A percentile compares a stretch with the other conserved stretches of the same genome.
Evolutionary conservation across 768 basidiomycete species (phyloP).

Genomic region (Leucocoprinus sp.): DNA sequence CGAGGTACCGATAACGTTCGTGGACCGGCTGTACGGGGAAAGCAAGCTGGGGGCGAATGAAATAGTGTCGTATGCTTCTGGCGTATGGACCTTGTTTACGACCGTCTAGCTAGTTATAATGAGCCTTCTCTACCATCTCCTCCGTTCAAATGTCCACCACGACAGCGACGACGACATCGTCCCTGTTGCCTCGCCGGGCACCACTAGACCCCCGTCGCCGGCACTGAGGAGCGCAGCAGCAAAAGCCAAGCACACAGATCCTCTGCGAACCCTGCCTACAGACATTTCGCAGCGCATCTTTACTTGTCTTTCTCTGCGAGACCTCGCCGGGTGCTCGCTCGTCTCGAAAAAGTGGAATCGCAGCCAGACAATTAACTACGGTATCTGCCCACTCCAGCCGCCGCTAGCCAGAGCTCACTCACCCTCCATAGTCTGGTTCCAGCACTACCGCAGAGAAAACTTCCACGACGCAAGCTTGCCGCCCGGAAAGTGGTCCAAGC

Average conservation of each 20-base stretch:
- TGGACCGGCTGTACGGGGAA: slow-evolving; percentile 89
- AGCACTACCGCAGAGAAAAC: slow-evolving; percentile 80
- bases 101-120: slow-evolving; percentile 47
- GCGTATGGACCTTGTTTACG: slow-evolving; percentile 74
- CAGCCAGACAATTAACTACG: slow-evolving; percentile 88
- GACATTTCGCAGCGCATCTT: slow-evolving; percentile 79
- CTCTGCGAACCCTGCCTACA: slow-evolving; percentile 66
- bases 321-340: slow-evolving; percentile 69
- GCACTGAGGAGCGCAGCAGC: slow-evolving; percentile 26
- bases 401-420: background rate
- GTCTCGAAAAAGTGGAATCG: slow-evolving; percentile 84
- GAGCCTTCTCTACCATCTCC: slow-evolving; percentile 66
- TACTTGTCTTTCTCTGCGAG: slow-evolving; percentile 44
- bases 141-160: slow-evolving; percentile 40
- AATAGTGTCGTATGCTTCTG: slow-evolving; percentile 79
- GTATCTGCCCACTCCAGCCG: slow-evolving; percentile 31
- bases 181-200: slow-evolving; percentile 63
- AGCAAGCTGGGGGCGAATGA: slow-evolving; percentile 88
- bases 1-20: slow-evolving; percentile 91
- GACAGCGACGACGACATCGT: slow-evolving; percentile 61
- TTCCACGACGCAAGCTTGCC: slow-evolving; percentile 76
- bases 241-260: slow-evolving; percentile 42
- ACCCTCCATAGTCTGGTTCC: slow-evolving; percentile 75
- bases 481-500: slow-evolving; percentile 83
- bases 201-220: slow-evolving; percentile 56